Evolutionary conservation across 495 filamentous ascomycete species (phyloP).

Genomic region (Bombardia bombarda): DNA sequence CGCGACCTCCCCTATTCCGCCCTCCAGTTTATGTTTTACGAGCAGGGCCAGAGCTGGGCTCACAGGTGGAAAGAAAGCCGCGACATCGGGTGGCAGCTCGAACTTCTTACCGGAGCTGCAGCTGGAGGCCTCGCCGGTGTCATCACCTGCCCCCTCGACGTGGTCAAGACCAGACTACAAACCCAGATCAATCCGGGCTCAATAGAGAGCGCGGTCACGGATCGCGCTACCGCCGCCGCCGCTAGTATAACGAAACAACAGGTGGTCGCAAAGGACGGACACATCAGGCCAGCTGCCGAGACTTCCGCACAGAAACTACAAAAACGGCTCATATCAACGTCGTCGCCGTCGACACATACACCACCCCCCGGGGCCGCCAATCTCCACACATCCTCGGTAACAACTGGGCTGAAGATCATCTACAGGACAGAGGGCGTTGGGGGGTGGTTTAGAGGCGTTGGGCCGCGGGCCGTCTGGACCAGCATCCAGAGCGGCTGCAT

Average conservation of each 20-base stretch:
- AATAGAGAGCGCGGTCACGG: neutral
- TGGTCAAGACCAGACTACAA: conserved; percentile 96
- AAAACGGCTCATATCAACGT: conserved; percentile 71
- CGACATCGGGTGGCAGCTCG: conserved; percentile 76
- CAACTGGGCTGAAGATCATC: conserved; percentile 76
- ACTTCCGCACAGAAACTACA: conserved; percentile 31
- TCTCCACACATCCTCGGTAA: conserved; percentile 79
- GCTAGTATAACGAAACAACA: no score
- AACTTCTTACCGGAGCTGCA: conserved; percentile 83
- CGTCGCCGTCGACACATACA: conserved; percentile 71
- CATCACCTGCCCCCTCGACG: conserved; percentile 90
- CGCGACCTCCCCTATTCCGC: conserved; percentile 94
- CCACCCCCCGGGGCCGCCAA: conserved; percentile 63
- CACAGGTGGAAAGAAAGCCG: conserved; percentile 57
- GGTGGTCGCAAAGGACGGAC: conserved; percentile 8
- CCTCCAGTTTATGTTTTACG: conserved; percentile 95
- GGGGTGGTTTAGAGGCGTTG: conserved; percentile 93
- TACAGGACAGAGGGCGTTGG: conserved; percentile 80
- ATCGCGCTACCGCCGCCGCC: neutral
- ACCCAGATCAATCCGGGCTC: conserved; percentile 65
- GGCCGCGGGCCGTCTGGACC: conserved; percentile 92
- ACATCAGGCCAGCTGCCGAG: conserved; percentile 8
- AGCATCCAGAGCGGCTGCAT: conserved; percentile 95
- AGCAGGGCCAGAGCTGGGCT: conserved; percentile 79
- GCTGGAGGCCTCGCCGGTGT: conserved; percentile 92